These are phyloP conservation scores for Aspergillus olivimuriae DNA, from an alignment of 495 filamentous ascomycete genomes.

Conservation along the genomic window DNA sequence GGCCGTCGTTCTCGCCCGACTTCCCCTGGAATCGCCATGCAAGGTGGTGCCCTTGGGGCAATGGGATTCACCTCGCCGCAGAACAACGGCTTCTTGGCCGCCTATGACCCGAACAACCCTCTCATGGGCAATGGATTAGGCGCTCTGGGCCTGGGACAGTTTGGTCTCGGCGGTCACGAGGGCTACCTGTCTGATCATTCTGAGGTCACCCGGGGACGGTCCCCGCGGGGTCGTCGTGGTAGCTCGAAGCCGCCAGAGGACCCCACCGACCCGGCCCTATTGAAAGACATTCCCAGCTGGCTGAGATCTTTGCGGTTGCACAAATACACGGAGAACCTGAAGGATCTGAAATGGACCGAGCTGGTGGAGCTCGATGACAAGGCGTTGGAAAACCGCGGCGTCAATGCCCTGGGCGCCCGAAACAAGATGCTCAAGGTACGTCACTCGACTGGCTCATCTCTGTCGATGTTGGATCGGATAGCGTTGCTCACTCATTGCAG, in stretches of 20 bases:
- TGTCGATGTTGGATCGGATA: no score
- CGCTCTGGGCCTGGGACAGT: slow-evolving; percentile 66
- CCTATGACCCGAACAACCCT: slow-evolving; percentile 71
- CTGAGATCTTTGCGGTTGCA: slow-evolving; percentile 89
- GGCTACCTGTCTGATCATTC: slow-evolving; percentile 95
- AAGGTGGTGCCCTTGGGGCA: slow-evolving; percentile 54
- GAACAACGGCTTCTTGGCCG: slow-evolving; percentile 89
- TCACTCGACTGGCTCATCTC: no score
- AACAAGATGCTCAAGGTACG: slow-evolving; percentile 96
- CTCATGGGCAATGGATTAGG: slow-evolving; percentile 70
- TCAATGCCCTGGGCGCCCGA: slow-evolving; percentile 89
- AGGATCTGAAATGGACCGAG: slow-evolving; percentile 96
- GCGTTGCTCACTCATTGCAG: slow-evolving; percentile 39
- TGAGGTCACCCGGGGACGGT: slow-evolving; percentile 81
- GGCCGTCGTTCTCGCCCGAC: slow-evolving; percentile 84
- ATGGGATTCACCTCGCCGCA: slow-evolving; percentile 84
- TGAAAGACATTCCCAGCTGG: slow-evolving; percentile 96
- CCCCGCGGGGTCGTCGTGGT: slow-evolving; percentile 85
- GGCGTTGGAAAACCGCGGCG: slow-evolving; percentile 85
- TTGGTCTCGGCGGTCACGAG: slow-evolving; percentile 63
- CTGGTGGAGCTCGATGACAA: slow-evolving; percentile 88
- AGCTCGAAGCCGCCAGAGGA: slow-evolving; percentile 98
- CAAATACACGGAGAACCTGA: slow-evolving; percentile 98
- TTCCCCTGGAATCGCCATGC: slow-evolving; percentile 85
- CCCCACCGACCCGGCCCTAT: slow-evolving; percentile 80